Evolutionary conservation across 176 grass and related monocot species (phyloP).

Genomic region (Melocanna baccifera): DNA sequence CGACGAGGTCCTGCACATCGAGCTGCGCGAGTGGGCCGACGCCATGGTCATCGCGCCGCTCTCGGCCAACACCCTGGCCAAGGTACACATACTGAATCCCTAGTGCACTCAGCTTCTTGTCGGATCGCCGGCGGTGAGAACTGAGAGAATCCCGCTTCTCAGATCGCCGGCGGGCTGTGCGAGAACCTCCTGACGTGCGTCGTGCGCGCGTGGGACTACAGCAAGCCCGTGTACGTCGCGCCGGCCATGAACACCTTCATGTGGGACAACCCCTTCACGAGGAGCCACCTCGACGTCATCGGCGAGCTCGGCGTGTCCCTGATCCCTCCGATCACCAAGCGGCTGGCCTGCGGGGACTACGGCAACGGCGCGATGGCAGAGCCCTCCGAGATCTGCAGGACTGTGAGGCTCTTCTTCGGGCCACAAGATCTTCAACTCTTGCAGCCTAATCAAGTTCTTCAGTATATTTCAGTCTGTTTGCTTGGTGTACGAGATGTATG

Average conservation of each 20-base stretch:
- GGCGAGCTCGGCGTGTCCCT: constrained; percentile 50
- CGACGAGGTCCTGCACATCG: constrained; percentile 80
- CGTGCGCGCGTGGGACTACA: constrained; percentile 74
- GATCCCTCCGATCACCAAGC: constrained; percentile 59
- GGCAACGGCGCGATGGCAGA: constrained; percentile 74
- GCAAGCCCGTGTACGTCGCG: constrained; percentile 70
- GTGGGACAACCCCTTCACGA: constrained; percentile 79
- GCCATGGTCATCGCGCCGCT: constrained; percentile 69
- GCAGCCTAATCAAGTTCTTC: neutral
- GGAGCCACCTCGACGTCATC: constrained; percentile 48
- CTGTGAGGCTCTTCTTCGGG: constrained; percentile 43
- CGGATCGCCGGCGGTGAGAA: neutral
- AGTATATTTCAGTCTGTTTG: neutral
- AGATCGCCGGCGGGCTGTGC: constrained; percentile 69
- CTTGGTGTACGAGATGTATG: neutral
- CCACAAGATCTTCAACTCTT: neutral
- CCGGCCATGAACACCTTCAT: constrained; percentile 87
- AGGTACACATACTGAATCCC: constrained; percentile 36
- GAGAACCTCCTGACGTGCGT: constrained; percentile 89
- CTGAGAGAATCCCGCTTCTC: neutral
- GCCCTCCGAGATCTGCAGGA: constrained; percentile 48
- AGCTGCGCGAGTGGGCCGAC: constrained; percentile 79
- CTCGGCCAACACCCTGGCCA: constrained; percentile 78
- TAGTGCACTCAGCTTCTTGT: neutral
- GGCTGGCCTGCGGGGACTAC: constrained; percentile 65